Conservation (phyloP, 495 filamentous ascomycete species). For the Lophiostoma macrostomum region DNA sequence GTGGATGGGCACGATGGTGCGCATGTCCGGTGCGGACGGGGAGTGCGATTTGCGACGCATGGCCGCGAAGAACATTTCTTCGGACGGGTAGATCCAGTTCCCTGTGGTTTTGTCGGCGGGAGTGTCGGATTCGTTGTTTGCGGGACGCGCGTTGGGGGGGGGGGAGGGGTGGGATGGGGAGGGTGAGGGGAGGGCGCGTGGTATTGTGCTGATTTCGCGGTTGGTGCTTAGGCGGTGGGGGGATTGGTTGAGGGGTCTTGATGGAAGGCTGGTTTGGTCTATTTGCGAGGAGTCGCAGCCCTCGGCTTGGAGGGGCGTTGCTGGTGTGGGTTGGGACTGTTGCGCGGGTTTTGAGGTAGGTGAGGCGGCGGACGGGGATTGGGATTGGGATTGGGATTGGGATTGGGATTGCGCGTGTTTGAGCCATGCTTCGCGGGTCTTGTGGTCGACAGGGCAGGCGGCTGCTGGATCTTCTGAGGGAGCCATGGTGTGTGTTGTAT, state of each 20-base stretch:
- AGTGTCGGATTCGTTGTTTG: slow-evolving; percentile 67
- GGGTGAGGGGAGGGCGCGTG: slow-evolving; percentile 54
- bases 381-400: slow-evolving; percentile 35
- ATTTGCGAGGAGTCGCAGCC: slow-evolving; percentile 37
- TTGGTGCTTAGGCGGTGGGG: slow-evolving; percentile 47
- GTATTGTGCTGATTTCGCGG: slow-evolving; percentile 80
- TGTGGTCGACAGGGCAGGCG: slow-evolving; percentile 83
- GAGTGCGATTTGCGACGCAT: slow-evolving; percentile 76
- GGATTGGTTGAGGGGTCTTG: slow-evolving; percentile 31
- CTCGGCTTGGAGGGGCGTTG: slow-evolving; percentile 21
- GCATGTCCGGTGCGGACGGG: slow-evolving; percentile 68
- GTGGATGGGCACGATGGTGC: slow-evolving; percentile 90
- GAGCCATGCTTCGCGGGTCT: slow-evolving; percentile 81
- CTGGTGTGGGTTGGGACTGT: too few species aligned
- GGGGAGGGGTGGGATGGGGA: slow-evolving; percentile 37
- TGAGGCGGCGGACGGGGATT: slow-evolving; percentile 24
- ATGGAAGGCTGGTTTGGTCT: slow-evolving; percentile 33
- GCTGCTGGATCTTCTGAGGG: slow-evolving; percentile 36
- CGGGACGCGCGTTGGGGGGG: slow-evolving; percentile 32
- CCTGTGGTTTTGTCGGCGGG: slow-evolving; percentile 61
- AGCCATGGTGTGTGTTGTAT: too few species aligned
- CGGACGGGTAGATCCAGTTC: slow-evolving; percentile 96
- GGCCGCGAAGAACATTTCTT: slow-evolving; percentile 92
- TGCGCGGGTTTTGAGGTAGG: slow-evolving; percentile 3
- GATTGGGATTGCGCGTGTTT: slow-evolving; percentile 43